Conservation (phyloP, 2,329 filamentous ascomycete species). For the Alternaria alternata region DNA sequence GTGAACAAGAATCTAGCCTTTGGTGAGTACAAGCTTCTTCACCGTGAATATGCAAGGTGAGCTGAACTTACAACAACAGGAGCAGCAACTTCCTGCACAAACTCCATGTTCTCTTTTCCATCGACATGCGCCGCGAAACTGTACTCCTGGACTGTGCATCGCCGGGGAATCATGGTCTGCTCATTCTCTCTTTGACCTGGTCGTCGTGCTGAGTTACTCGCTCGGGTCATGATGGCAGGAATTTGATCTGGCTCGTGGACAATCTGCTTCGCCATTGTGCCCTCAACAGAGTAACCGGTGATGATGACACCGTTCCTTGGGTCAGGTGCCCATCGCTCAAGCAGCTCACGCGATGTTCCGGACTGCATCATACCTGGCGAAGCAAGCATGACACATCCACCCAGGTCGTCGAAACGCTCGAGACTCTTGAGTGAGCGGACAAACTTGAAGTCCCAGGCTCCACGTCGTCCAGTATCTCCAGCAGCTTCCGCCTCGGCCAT, state of each 20-base stretch:
- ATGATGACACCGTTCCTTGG: conserved; percentile 98
- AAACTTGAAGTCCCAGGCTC: conserved; percentile 96
- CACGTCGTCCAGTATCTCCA: conserved; percentile 76
- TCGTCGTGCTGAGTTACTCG: conserved; percentile 62
- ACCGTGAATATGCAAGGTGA: neutral
- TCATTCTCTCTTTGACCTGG: conserved; percentile 74
- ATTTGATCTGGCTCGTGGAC: conserved; percentile 96
- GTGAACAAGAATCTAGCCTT: conserved; percentile 83
- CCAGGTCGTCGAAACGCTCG: conserved; percentile 94
- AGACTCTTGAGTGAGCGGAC: conserved; percentile 91
- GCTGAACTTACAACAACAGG: conserved; percentile 81
- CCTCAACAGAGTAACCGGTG: conserved; percentile 97
- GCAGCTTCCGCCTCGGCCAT: conserved; percentile 89
- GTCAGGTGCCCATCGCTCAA: conserved; percentile 95
- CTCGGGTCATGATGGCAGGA: conserved; percentile 82
- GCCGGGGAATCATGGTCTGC: conserved; percentile 87
- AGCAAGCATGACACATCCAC: conserved; percentile 95
- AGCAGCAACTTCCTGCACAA: conserved; percentile 92
- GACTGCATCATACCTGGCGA: conserved; percentile 99
- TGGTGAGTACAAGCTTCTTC: conserved; percentile 13
- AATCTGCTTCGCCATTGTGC: conserved; percentile 96
- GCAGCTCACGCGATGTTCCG: conserved; percentile 87
- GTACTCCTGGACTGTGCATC: conserved; percentile 92
- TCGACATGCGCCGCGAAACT: conserved; percentile 98
- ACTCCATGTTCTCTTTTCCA: conserved; percentile 92